These are phyloP conservation scores for Pichia sp. DNA, from an alignment of 1,139 yeast genomes.

Conservation along the genomic window DNA sequence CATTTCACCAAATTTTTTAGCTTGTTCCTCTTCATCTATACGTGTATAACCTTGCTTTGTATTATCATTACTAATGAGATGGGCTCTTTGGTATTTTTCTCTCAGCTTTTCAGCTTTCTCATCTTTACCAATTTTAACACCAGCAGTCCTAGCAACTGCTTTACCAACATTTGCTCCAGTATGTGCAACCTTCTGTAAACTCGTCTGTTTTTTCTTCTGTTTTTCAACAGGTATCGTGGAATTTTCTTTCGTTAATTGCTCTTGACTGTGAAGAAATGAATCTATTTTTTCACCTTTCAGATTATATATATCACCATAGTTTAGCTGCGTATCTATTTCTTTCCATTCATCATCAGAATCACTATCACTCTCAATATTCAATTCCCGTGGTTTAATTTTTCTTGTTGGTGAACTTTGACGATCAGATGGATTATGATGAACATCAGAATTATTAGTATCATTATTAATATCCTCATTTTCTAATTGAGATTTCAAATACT, in stretches of 20 bases:
- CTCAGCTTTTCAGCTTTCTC: slow-evolving; percentile 9
- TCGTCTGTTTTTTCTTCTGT: slow-evolving; percentile 16
- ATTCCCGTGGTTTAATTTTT: slow-evolving; percentile 7
- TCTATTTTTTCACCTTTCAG: slow-evolving; percentile 46
- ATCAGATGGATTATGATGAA: too few relatives aligned
- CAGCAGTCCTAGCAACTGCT: slow-evolving; percentile 45
- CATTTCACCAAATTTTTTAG: slow-evolving; percentile 64
- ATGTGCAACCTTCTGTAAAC: slow-evolving; percentile 25
- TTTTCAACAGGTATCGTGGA: slow-evolving; percentile 11
- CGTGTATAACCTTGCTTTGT: slow-evolving; percentile 66
- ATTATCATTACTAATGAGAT: slow-evolving; percentile 11
- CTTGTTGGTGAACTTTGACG: not conserved
- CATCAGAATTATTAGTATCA: too few relatives aligned
- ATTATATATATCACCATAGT: slow-evolving; percentile 43
- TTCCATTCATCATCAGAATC: slow-evolving; percentile 40
- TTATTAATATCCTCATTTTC: not conserved
- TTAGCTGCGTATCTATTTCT: slow-evolving; percentile 46
- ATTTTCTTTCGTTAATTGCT: slow-evolving; percentile 15
- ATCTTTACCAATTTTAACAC: slow-evolving; percentile 12
- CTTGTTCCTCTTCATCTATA: slow-evolving; percentile 83
- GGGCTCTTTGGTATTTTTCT: slow-evolving; percentile 16
- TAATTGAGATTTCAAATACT: not conserved
- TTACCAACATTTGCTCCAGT: slow-evolving; percentile 74
- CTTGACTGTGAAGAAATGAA: slow-evolving; percentile 25
- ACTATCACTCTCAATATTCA: slow-evolving; percentile 14